Percentiles rank a stretch among this genome's conserved stretches.
These are phyloP conservation scores for Fusarium albidum DNA, from an alignment of 2,329 filamentous ascomycete species.

Conservation along the genomic window DNA sequence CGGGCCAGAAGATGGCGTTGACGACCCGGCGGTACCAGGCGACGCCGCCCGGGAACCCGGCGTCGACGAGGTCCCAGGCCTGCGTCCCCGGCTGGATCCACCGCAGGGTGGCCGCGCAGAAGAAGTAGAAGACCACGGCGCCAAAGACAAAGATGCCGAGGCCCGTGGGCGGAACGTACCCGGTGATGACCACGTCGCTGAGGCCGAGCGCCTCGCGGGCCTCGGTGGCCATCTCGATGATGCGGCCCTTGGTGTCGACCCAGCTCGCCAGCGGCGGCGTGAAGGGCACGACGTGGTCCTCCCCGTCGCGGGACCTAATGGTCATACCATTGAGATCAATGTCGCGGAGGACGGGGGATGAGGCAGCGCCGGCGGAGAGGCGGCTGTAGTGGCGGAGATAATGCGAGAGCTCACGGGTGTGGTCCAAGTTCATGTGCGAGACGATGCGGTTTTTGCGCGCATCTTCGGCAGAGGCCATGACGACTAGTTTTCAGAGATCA, in stretches of 20 bases:
- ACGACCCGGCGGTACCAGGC: constrained; percentile 66
- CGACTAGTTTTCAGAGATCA: neutral
- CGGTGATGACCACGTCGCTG: constrained; percentile 52
- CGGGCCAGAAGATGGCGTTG: constrained; percentile 63
- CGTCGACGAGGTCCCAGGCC: constrained; percentile 59
- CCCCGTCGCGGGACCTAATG: constrained; percentile 57
- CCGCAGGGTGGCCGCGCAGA: constrained; percentile 56
- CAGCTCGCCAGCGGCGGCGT: constrained; percentile 74
- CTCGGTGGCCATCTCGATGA: constrained; percentile 74
- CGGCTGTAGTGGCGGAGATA: constrained; percentile 79
- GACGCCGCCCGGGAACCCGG: constrained; percentile 65
- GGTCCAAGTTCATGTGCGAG: constrained; percentile 87
- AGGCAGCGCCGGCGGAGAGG: constrained; percentile 63
- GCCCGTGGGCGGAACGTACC: constrained; percentile 52
- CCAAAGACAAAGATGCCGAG: constrained; percentile 63
- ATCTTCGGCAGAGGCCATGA: constrained; percentile 41
- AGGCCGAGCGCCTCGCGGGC: constrained; percentile 68
- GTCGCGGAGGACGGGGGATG: constrained; percentile 69
- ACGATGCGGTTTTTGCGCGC: constrained; percentile 56
- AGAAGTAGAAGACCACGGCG: constrained; percentile 62
- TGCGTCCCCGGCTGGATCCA: constrained; percentile 61
- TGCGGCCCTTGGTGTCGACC: constrained; percentile 71
- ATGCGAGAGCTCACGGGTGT: constrained; percentile 75
- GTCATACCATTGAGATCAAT: constrained; percentile 72
- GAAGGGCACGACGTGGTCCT: constrained; percentile 66